These are phyloP conservation scores for Meira miltonrushii DNA, from an alignment of 1,284 basidiomycete genomes.

Conservation along the genomic window DNA sequence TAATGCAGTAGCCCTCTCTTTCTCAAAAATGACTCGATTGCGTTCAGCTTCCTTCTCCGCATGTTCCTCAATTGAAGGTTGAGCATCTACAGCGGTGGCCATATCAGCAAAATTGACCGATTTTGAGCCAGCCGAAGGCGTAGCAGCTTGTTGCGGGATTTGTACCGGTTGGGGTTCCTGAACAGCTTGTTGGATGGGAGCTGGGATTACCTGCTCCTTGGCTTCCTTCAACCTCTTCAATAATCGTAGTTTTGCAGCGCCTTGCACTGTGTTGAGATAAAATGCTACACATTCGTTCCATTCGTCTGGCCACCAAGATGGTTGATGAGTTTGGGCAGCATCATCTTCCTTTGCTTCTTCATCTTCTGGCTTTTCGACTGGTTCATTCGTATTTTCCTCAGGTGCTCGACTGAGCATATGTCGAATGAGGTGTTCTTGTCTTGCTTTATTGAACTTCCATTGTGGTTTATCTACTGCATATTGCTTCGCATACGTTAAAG, in stretches of 20 bases:
- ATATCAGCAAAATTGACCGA: slow-evolving; percentile 3
- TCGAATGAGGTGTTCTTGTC: slow-evolving; percentile 20
- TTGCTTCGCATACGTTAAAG: slow-evolving; percentile 18
- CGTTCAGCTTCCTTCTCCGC: no score
- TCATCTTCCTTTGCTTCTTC: neutral
- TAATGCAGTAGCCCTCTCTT: neutral
- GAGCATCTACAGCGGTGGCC: neutral
- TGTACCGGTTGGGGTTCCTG: no score
- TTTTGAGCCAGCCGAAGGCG: neutral
- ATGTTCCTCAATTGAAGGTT: no score
- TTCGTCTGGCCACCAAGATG: neutral
- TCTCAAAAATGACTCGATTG: neutral
- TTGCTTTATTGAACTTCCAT: slow-evolving; percentile 29
- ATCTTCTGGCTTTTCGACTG: neutral
- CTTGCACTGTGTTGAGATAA: slow-evolving; percentile 5
- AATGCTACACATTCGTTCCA: slow-evolving; percentile 1
- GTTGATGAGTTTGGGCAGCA: neutral
- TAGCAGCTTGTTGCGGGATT: no score
- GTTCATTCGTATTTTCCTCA: neutral
- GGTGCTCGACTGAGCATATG: slow-evolving; percentile 16
- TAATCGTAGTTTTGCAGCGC: slow-evolving; percentile 1
- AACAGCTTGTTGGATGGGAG: neutral
- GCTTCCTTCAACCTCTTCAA: neutral
- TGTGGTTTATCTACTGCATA: slow-evolving; percentile 11
- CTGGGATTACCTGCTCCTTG: neutral